These are phyloP conservation scores for Gardenia jasminoides DNA, from an alignment of 257 asterid genomes.

Conservation along the genomic window DNA sequence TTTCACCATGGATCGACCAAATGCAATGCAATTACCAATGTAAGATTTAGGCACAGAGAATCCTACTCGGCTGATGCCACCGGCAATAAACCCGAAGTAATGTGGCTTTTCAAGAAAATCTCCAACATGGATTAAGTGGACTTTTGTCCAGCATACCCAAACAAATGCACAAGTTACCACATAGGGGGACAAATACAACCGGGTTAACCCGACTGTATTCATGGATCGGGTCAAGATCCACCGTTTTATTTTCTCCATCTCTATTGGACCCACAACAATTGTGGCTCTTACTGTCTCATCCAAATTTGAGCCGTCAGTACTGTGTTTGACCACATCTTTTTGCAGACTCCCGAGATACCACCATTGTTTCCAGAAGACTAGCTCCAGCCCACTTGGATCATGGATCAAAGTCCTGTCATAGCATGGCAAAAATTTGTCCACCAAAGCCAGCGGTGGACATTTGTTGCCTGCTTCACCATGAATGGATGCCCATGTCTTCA, in stretches of 20 bases:
- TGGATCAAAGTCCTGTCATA: slow-evolving; percentile 31
- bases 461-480: slow-evolving; percentile 13
- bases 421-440: slow-evolving; percentile 17
- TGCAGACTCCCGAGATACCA: not conserved
- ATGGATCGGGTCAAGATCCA: slow-evolving; percentile 25
- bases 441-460: not conserved
- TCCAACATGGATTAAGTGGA: not conserved
- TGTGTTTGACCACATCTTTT: not conserved
- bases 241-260: slow-evolving; percentile 36
- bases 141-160: slow-evolving; percentile 44
- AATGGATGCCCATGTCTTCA: slow-evolving; percentile 42
- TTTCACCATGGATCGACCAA: slow-evolving; percentile 21
- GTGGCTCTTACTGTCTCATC: slow-evolving; percentile 36
- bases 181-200: slow-evolving; percentile 32
- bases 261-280: slow-evolving; percentile 28
- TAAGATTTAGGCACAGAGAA: slow-evolving; percentile 37
- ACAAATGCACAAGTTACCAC: slow-evolving; percentile 34
- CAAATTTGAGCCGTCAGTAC: not conserved
- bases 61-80: slow-evolving; percentile 28
- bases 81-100: slow-evolving; percentile 31
- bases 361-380: slow-evolving; percentile 27
- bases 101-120: slow-evolving; percentile 18
- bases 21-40: slow-evolving; percentile 47
- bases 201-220: slow-evolving; percentile 22
- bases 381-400: slow-evolving; percentile 24